Evolutionary conservation across 2,329 filamentous ascomycete genomes (phyloP).

Genomic region (Colletotrichum sansevieriae): DNA sequence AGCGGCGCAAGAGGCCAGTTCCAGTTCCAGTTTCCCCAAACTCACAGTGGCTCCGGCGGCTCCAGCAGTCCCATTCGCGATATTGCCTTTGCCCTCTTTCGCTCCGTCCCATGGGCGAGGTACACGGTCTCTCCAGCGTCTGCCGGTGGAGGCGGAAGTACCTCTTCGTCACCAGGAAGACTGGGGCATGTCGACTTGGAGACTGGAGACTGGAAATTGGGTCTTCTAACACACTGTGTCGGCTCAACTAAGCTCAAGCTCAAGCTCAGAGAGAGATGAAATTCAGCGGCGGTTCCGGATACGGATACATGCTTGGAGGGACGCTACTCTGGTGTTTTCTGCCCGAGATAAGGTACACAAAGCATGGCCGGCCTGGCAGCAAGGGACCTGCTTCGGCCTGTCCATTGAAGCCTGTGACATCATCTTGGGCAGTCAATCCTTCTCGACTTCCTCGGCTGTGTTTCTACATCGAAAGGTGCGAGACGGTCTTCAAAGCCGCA

Average conservation of each 20-base stretch:
- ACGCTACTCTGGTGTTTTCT: neutral
- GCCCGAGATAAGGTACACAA: neutral
- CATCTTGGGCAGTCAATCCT: slow-evolving; percentile 1
- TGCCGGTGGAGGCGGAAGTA: slow-evolving; percentile 6
- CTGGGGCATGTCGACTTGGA: too few relatives aligned
- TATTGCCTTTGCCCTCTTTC: slow-evolving; percentile 12
- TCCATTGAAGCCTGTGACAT: slow-evolving; percentile 25
- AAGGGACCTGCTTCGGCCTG: slow-evolving; percentile 29
- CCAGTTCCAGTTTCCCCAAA: slow-evolving; percentile 22
- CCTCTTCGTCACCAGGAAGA: neutral
- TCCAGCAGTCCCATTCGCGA: slow-evolving; percentile 8
- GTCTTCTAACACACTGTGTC: neutral
- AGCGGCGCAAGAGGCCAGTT: too few relatives aligned
- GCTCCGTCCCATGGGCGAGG: neutral
- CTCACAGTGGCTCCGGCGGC: neutral
- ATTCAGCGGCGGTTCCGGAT: slow-evolving; percentile 29
- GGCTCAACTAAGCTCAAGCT: slow-evolving; percentile 1
- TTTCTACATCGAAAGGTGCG: neutral
- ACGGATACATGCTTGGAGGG: slow-evolving; percentile 15
- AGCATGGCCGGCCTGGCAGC: slow-evolving; percentile 23
- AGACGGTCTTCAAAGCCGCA: slow-evolving; percentile 10
- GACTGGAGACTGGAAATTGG: too few relatives aligned
- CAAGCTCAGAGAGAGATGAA: slow-evolving; percentile 1
- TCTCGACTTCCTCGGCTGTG: slow-evolving; percentile 9
- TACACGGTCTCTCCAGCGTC: neutral